Evolutionary conservation across 106 monocot genomes (phyloP).

Genomic region (Hemerocallis citrina): DNA sequence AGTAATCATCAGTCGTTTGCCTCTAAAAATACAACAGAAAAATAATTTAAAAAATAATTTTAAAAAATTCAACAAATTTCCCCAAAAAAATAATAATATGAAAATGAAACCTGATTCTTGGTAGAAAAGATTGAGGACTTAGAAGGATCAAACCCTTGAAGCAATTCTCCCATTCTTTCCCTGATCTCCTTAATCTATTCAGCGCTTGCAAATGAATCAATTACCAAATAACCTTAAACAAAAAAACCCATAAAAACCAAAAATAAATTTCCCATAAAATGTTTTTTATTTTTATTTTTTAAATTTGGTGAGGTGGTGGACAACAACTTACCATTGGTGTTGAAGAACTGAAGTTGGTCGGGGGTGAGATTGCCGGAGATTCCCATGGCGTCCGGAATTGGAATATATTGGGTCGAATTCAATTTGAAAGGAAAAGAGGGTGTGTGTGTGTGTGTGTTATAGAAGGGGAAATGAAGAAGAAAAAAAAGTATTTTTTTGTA

Average conservation of each 20-base stretch:
- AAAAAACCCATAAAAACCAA: neutral
- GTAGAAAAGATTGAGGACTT: constrained; percentile 74
- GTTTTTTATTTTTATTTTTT: too few relatives aligned
- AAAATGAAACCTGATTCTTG: constrained; percentile 58
- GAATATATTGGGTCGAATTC: too few relatives aligned
- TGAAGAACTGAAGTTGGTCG: constrained; percentile 68
- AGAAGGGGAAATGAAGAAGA: too few relatives aligned
- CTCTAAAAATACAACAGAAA: too few relatives aligned
- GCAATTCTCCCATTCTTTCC: constrained; percentile 63
- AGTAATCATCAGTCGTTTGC: constrained; percentile 59
- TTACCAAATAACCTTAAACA: constrained; percentile 61
- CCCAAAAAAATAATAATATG: neutral
- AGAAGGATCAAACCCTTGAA: constrained; percentile 60
- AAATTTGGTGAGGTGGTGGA: too few relatives aligned
- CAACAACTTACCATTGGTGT: constrained; percentile 42
- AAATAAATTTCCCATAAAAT: neutral
- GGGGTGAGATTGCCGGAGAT: constrained; percentile 36
- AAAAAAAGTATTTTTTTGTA: too few relatives aligned
- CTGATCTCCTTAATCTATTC: constrained; percentile 65
- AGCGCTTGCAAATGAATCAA: constrained; percentile 62
- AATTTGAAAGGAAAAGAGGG: too few relatives aligned
- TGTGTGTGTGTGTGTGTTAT: too few relatives aligned
- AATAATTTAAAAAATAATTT: neutral
- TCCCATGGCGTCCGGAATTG: constrained; percentile 31
- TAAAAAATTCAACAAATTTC: neutral